phyloP scores from a whole-genome alignment of 495 filamentous ascomycete genomes.

The Xylaria acuta region DNA sequence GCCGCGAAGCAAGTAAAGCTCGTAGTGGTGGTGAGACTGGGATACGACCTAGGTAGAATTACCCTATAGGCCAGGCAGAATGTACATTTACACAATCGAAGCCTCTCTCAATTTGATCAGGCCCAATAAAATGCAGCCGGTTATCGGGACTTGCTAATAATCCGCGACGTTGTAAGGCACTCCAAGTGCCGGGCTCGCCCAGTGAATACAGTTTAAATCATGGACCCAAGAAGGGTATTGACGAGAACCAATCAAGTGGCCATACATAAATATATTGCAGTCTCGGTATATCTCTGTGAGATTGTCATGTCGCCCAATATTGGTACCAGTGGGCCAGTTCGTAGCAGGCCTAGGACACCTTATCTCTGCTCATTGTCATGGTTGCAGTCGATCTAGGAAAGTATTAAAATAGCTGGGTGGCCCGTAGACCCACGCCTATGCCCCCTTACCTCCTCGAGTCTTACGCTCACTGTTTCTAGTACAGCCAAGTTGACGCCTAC shows the following conservation, averaged over 20 bases:
- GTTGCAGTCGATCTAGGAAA: neutral
- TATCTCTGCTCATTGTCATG: neutral
- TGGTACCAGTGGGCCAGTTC: neutral
- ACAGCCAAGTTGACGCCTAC: neutral
- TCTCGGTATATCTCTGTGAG: neutral
- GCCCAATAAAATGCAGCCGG: conserved; percentile 16
- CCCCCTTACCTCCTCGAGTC: neutral
- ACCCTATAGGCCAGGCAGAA: conserved; percentile 17
- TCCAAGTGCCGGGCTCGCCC: neutral
- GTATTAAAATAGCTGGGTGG: neutral
- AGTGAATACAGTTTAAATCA: neutral
- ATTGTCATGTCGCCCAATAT: neutral
- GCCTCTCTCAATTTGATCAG: neutral
- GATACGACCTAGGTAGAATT: neutral
- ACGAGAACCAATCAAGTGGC: neutral
- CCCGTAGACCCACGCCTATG: neutral
- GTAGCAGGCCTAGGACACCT: neutral
- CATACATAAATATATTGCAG: neutral
- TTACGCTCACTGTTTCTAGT: neutral
- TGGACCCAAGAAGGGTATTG: neutral
- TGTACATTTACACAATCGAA: neutral
- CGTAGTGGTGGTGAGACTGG: neutral
- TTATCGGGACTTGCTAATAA: neutral
- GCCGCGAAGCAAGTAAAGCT: neutral
- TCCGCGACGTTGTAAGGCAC: neutral